Conservation (phyloP, 805 yeast species). For the Metschnikowia bowlesiae region DNA sequence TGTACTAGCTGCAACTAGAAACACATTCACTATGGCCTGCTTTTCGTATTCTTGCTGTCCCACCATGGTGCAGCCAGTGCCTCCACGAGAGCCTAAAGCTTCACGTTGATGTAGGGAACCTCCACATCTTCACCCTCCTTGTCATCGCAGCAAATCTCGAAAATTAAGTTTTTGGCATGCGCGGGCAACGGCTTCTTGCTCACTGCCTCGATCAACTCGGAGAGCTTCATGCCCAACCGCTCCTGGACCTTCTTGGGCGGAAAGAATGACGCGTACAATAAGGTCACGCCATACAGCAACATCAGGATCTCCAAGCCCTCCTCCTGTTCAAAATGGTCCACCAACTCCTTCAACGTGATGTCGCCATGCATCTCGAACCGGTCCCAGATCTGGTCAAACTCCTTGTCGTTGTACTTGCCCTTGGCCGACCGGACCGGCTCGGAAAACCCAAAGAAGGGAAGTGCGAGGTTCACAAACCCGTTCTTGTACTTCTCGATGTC, state of each 20-base stretch:
- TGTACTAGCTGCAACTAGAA: too few relatives aligned
- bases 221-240: slow-evolving; percentile 60
- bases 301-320: slow-evolving; percentile 87
- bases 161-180: slow-evolving; percentile 71
- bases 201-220: slow-evolving; percentile 76
- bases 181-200: slow-evolving; percentile 76
- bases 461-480: slow-evolving; percentile 86
- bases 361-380: slow-evolving; percentile 81
- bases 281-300: slow-evolving; percentile 87
- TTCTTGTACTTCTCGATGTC: slow-evolving; percentile 85
- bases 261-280: slow-evolving; percentile 88
- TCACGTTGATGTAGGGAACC: slow-evolving; percentile 78
- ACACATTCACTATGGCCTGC: too few relatives aligned
- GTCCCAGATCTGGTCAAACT: slow-evolving; percentile 91
- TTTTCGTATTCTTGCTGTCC: too few relatives aligned
- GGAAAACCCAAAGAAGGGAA: slow-evolving; percentile 94
- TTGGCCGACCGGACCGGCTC: slow-evolving; percentile 89
- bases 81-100: slow-evolving; percentile 17
- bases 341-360: slow-evolving; percentile 65
- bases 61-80: too few relatives aligned
- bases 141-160: slow-evolving; percentile 93
- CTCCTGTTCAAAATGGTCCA: slow-evolving; percentile 69
- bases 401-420: slow-evolving; percentile 72
- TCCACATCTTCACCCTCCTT: slow-evolving; percentile 92
- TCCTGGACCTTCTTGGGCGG: slow-evolving; percentile 88